These are phyloP conservation scores for Chaetomium sp. DNA, from an alignment of 2,329 filamentous ascomycete genomes.

Conservation along the genomic window DNA sequence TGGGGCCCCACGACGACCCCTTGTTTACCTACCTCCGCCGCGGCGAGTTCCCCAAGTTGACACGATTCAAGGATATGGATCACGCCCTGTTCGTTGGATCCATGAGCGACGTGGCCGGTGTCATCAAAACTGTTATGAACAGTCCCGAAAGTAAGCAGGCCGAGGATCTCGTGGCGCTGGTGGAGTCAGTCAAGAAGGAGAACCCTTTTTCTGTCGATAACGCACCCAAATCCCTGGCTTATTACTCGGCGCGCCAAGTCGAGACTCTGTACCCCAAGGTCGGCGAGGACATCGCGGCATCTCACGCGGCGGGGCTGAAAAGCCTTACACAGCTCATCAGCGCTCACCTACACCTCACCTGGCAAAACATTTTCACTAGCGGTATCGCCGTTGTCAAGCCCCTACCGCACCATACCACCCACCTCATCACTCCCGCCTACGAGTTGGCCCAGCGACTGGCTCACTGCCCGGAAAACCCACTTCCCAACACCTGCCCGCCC, in stretches of 20 bases:
- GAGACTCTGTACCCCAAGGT: slow-evolving; percentile 68
- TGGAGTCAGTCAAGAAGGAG: slow-evolving; percentile 36
- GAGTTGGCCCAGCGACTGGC: slow-evolving; percentile 75
- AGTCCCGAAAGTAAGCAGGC: slow-evolving; percentile 57
- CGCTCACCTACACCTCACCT: slow-evolving; percentile 80
- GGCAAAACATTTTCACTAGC: slow-evolving; percentile 75
- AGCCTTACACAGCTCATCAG: slow-evolving; percentile 76
- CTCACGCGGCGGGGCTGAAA: slow-evolving; percentile 62
- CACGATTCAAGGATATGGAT: slow-evolving; percentile 71
- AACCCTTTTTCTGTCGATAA: slow-evolving; percentile 67
- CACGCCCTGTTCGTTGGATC: slow-evolving; percentile 74
- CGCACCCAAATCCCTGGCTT: slow-evolving; percentile 69
- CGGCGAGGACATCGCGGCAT: slow-evolving; percentile 60
- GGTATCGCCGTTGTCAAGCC: slow-evolving; percentile 85
- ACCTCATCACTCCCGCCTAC: slow-evolving; percentile 68
- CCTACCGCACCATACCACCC: slow-evolving; percentile 71
- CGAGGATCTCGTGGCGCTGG: slow-evolving; percentile 64
- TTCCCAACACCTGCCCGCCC: slow-evolving; percentile 79
- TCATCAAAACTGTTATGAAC: slow-evolving; percentile 62
- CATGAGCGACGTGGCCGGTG: slow-evolving; percentile 63
- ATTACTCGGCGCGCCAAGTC: slow-evolving; percentile 69
- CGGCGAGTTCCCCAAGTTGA: slow-evolving; percentile 73
- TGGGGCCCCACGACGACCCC: slow-evolving; percentile 73
- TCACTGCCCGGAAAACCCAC: slow-evolving; percentile 71
- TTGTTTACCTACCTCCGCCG: slow-evolving; percentile 73